phyloP scores from a whole-genome alignment of 1,139 yeast species.

The Hyphopichia pseudoburtonii region DNA sequence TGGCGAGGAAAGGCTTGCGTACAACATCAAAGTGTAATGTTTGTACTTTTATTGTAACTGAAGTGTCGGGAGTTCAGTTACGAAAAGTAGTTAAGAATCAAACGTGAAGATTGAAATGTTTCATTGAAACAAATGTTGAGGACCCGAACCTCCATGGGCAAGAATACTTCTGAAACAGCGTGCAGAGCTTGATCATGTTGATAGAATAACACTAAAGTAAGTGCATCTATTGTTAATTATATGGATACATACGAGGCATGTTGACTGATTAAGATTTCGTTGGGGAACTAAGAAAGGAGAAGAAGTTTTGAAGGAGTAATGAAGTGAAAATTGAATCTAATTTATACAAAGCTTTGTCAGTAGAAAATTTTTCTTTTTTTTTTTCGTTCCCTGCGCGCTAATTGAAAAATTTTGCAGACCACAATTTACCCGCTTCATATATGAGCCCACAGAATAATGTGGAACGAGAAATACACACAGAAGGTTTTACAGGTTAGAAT shows the following conservation, averaged over 20 bases:
- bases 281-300: slow-evolving; percentile 15
- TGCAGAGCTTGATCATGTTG: slow-evolving; percentile 6
- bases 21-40: background rate
- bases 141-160: slow-evolving; percentile 66
- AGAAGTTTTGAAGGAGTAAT: slow-evolving; percentile 5
- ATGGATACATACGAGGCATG: slow-evolving; percentile 57
- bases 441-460: too few relatives aligned
- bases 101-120: slow-evolving; percentile 18
- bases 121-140: slow-evolving; percentile 44
- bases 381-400: too few relatives aligned
- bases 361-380: slow-evolving; percentile 3
- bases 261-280: slow-evolving; percentile 26
- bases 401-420: too few relatives aligned
- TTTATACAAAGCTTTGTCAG: slow-evolving; percentile 5
- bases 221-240: too few relatives aligned
- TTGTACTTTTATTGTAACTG: slow-evolving; percentile 47
- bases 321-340: slow-evolving; percentile 1
- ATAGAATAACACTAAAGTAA: too few relatives aligned
- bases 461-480: too few relatives aligned
- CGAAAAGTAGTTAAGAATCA: slow-evolving; percentile 51
- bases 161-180: slow-evolving; percentile 9
- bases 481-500: too few relatives aligned
- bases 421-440: too few relatives aligned
- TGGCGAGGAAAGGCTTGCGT: too few relatives aligned
- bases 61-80: slow-evolving; percentile 88